phyloP scores from a whole-genome alignment of 2,329 filamentous ascomycete genomes.

The Neoscytalidium dimidiatum region DNA sequence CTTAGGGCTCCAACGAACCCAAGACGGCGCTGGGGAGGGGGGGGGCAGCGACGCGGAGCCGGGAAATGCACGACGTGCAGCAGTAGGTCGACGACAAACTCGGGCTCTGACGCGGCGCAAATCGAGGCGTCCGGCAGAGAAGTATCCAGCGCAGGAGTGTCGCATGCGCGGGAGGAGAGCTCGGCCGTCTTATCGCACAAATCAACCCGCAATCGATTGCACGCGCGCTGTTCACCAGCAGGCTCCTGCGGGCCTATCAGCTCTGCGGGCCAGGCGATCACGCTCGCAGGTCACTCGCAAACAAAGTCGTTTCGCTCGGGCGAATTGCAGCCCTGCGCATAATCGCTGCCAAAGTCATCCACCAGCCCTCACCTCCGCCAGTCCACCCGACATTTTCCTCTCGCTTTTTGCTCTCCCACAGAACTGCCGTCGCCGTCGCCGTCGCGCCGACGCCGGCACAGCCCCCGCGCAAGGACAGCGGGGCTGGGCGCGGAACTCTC shows the following conservation, averaged over 20 bases:
- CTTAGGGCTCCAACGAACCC: neutral
- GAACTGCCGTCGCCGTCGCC: too few relatives aligned
- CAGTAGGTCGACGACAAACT: neutral
- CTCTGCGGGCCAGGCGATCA: slow-evolving; percentile 12
- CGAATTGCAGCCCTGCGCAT: slow-evolving; percentile 1
- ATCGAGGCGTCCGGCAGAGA: neutral
- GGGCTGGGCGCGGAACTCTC: neutral
- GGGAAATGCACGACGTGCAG: neutral
- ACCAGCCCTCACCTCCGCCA: neutral
- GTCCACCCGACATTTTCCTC: too few relatives aligned
- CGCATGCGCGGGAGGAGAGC: neutral
- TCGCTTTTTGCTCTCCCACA: neutral
- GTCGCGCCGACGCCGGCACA: neutral
- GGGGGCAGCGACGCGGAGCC: neutral
- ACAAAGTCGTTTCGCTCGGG: slow-evolving; percentile 2
- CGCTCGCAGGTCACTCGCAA: slow-evolving; percentile 1
- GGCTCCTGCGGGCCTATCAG: slow-evolving; percentile 4
- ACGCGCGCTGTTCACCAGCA: neutral
- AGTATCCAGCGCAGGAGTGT: neutral
- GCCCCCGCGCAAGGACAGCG: neutral
- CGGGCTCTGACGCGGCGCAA: neutral
- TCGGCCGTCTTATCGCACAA: slow-evolving; percentile 5
- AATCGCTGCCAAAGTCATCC: neutral
- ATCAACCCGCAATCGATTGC: slow-evolving; percentile 17
- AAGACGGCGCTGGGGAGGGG: neutral